Evolutionary conservation across 164 flowering plant genomes (phyloP).

Genomic region (Sextonia rubra): DNA sequence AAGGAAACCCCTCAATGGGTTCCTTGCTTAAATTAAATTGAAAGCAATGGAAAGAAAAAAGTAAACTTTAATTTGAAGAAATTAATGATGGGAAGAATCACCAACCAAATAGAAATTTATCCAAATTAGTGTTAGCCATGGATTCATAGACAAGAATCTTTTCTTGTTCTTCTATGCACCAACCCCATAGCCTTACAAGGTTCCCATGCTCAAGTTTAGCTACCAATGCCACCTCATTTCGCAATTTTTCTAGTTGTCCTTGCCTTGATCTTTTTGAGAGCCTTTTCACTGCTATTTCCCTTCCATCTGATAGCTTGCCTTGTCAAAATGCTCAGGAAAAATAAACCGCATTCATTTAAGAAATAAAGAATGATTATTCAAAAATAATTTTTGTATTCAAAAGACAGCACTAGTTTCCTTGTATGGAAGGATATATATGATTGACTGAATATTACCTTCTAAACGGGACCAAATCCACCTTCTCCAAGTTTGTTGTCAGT

Average conservation of each 20-base stretch:
- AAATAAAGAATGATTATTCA: too few species aligned
- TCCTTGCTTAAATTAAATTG: not conserved
- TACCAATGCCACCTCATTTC: conserved; percentile 17
- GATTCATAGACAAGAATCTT: conserved; percentile 29
- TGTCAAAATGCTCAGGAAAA: not conserved
- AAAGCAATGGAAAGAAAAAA: not conserved
- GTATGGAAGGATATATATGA: not conserved
- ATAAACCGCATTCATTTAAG: not conserved
- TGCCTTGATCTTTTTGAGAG: conserved; percentile 15
- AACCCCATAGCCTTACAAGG: conserved; percentile 28
- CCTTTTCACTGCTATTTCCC: conserved; percentile 26
- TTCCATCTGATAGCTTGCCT: conserved; percentile 18
- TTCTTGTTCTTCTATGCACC: conserved; percentile 20
- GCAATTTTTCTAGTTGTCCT: conserved; percentile 14
- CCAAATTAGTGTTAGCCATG: conserved; percentile 27
- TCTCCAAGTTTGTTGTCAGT: conserved; percentile 3
- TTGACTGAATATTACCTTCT: conserved; percentile 2
- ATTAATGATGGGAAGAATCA: not conserved
- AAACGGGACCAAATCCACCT: conserved; percentile 14
- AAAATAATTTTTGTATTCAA: too few species aligned
- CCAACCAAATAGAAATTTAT: conserved; percentile 26
- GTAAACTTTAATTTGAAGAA: not conserved
- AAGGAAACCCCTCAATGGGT: not conserved
- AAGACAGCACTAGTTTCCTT: too few species aligned
- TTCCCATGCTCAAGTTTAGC: conserved; percentile 30